Evolutionary conservation across 768 basidiomycete species (phyloP), one percentile per base, ranked within the genome.

Genomic region (Kwoniella europaea): DNA sequence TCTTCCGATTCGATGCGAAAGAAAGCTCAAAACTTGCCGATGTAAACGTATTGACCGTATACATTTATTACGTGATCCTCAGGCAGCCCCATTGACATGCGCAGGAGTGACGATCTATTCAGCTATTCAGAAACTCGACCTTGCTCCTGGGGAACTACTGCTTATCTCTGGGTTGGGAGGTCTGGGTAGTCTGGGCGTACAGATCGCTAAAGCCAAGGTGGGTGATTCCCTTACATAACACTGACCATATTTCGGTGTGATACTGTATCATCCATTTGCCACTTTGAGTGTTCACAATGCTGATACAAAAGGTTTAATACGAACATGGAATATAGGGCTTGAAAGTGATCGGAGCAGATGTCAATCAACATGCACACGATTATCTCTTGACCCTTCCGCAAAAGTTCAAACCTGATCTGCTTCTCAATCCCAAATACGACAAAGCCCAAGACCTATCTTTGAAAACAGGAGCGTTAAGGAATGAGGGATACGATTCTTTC

Each of bases 51-150:
- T 15, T 56, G 55, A 22, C 15, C 15, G 13, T 56, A n/a, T 61
- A 10, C 18, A 27, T n/a, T n/a, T 5, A 27, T 27, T 27, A 27
- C 27, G 27, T 27, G 27, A 3, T 27, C 3, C 9, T 9, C 61
- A 74, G 65, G 73, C 73, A 9, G 69, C 73, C 20, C 69, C 73
- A 50, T 41, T 74, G 52, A 71, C 65, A 15, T 74, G 73, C 55
- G 73, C 73, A n/a, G 73, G 73, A 2, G 53, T 71, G 54, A 71
- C 73, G 2, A 74, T 74, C 46, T 74, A 74, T 44, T 24, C 35
- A 44, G 61, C 65, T 43, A 74, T 74, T 46, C 55, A 61, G 35
- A 67, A 44, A 52, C 22, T 44, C 15, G 35, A 63, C 15, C 41
- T 74, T 24, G 63, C 63, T 43, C 24, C 44, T 16, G 70, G 65